Base-by-base conservation (phyloP, 495 filamentous ascomycete species). In the Amorphotheca resinae region DNA sequence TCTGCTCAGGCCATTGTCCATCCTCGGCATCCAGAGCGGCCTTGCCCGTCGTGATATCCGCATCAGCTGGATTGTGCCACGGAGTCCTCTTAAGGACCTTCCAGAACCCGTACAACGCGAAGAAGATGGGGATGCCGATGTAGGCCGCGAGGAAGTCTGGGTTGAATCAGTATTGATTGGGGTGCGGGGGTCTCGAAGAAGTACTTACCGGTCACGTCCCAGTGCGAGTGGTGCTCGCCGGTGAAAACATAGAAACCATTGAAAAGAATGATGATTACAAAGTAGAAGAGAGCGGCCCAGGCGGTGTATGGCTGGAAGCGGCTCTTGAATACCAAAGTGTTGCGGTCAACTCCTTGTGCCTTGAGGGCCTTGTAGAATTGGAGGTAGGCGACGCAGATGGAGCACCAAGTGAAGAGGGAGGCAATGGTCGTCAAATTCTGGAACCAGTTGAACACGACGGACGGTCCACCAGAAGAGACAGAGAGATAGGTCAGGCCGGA, bases 21-120 rank as follows among this genome's bases (percentile, higher is more conserved):
- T 52, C 53, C 41, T 70, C 60, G 1, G 61, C 62, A 61, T 82
- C 78, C 21, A 81, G 50, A 37, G 72, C 76, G 3, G 66, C 70
- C 60, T 80, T 81, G 8, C 77, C 77, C 18, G 66, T 78, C 50
- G 60, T 70, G 22, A 82, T 68, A 51, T 82, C 80, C 41, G 74
- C 71, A 21, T 78, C 66, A 8, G 51, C 61, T 2, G 51, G 51
- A 16, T 41, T 21, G 18, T 46, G 34, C 25, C 26, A 42, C 3
- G 15, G 15, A 14, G 71, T 55, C 4, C 61, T 55, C 34, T 78
- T 67, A 22, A 69, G 49, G 7, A 74, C 26, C 52, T 78, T 77
- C 51, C 70, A 77, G 22, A 67, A 66, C 1, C 71, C 33, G 49
- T 73, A 82, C 16, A 83, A 59, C 17, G 60, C 25, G 9, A 64